Evolutionary conservation across 2,329 filamentous ascomycete genomes (phyloP), one percentile per base, ranked within the genome.

Genomic region (Monosporascus sp.): DNA sequence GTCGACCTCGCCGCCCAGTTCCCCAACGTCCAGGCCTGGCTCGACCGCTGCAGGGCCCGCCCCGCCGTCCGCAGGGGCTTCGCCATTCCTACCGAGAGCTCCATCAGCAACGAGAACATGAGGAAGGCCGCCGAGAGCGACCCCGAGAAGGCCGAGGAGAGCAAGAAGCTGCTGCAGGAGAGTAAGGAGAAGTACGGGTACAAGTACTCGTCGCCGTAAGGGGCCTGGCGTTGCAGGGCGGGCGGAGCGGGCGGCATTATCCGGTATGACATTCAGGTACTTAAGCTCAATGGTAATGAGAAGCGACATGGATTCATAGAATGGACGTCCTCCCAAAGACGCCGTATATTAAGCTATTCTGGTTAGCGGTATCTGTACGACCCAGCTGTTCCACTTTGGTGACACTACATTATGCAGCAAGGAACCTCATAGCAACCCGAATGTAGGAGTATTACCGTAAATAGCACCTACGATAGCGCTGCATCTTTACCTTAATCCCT

Each of bases 1-100:
- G 61, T 90, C 27, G 80, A 89, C 49, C 76, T 88, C 52, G 46
- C 57, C 5, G 71, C 77, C 2, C 76, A 83, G 56, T 90, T 90
- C 70, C 85, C 85, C 14, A 72, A 81, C 50, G 68, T 90, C 52
- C 78, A 83, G 65, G 79, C 78, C 3, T 90, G 88, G 88, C 77
- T 87, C 64, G 79, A 85, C 55, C 73, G 79, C 35, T 78, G 89
- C 73, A 67, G 73, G 20, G 74, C 73, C 25, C 74, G 87, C 1
- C 79, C 81, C 0, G 85, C 76, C 1, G 78, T 88, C 0, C 75
- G 85, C 70, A 84, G 79, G 70, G 88, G 87, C 1, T 71, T 81
- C 18, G 72, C 82, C 62, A 75, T 90, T 8, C 88, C 88, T 0
- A 69, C 71, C 17, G 69, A 69, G 56, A 67, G 66, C 38, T 41